Percentiles rank a stretch among this genome's conserved stretches.
These are phyloP conservation scores for Monilinia fructicola DNA, from an alignment of 2,329 filamentous ascomycete species.

Conservation along the genomic window DNA sequence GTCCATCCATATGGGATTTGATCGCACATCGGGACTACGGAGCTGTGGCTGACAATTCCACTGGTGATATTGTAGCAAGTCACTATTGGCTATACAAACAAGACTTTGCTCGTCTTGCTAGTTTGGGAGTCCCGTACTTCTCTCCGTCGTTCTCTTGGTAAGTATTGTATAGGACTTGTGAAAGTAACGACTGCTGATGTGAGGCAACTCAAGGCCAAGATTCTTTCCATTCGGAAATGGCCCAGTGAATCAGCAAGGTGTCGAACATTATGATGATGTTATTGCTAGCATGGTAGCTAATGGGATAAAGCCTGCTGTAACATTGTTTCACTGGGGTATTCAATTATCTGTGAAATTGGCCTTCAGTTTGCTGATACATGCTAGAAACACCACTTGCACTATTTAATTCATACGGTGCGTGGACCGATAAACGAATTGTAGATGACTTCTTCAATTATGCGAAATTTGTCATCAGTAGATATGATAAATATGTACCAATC, in stretches of 20 bases:
- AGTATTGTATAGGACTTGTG: neutral
- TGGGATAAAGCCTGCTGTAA: conserved; percentile 51
- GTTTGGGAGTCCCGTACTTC: conserved; percentile 53
- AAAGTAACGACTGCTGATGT: neutral
- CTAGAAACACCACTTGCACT: conserved; percentile 39
- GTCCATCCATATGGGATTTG: conserved; percentile 47
- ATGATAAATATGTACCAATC: conserved; percentile 51
- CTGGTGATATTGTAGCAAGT: conserved; percentile 51
- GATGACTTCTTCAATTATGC: conserved; percentile 55
- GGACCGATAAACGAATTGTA: conserved; percentile 49
- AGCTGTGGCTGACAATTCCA: conserved; percentile 42
- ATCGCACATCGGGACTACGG: conserved; percentile 39
- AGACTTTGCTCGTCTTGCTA: conserved; percentile 53
- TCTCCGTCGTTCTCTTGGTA: conserved; percentile 43
- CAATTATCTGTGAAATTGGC: neutral
- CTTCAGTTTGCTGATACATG: conserved; percentile 9
- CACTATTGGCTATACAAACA: conserved; percentile 58
- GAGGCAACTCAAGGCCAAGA: conserved; percentile 36
- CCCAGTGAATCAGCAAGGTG: conserved; percentile 51
- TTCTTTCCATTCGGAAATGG: conserved; percentile 53
- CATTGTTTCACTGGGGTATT: conserved; percentile 46
- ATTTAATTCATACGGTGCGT: conserved; percentile 46
- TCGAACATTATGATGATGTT: conserved; percentile 55
- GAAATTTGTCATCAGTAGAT: conserved; percentile 52
- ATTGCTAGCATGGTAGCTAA: conserved; percentile 51